Conservation (phyloP, 202 grass and related monocot species). For the Digitaria exilis region DNA sequence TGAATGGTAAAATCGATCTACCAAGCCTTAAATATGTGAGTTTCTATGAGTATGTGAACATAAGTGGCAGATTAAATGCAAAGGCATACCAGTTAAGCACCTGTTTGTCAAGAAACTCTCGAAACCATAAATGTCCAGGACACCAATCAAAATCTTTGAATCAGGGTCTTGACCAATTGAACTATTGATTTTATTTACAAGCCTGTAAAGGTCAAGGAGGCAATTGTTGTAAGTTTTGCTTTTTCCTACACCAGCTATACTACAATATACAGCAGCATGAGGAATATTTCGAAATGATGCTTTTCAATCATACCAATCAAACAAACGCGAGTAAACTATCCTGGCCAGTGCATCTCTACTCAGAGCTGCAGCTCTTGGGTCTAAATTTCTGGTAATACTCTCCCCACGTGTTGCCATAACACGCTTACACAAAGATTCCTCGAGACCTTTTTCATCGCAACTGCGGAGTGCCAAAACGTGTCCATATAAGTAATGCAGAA, state of each 20-base stretch:
- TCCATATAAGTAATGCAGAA: conserved; percentile 29
- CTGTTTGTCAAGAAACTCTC: conserved; percentile 99
- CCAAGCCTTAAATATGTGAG: conserved; percentile 25
- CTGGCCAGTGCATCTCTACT: conserved; percentile 92
- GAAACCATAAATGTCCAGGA: conserved; percentile 99
- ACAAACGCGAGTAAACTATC: conserved; percentile 92
- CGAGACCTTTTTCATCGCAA: conserved; percentile 77
- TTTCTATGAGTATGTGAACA: conserved; percentile 40
- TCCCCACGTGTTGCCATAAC: conserved; percentile 95
- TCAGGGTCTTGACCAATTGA: conserved; percentile 97
- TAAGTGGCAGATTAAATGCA: conserved; percentile 60
- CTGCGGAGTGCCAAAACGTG: conserved; percentile 45
- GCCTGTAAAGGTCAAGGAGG: conserved; percentile 57
- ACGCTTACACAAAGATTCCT: conserved; percentile 88
- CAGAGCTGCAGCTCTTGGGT: conserved; percentile 68
- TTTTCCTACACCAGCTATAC: conserved; percentile 7
- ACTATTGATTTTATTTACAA: conserved; percentile 93
- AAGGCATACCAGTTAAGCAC: conserved; percentile 99
- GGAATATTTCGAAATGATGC: conserved; percentile 15
- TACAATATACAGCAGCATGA: conserved; percentile 33
- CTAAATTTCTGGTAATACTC: conserved; percentile 93
- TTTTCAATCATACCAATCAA: conserved; percentile 85
- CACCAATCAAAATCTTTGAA: conserved; percentile 97
- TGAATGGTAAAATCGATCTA: conserved; percentile 31
- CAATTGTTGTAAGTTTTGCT: conserved; percentile 28